Percentiles rank a stretch among this genome's conserved stretches.
These are phyloP conservation scores for Auricularia sp. DNA, from an alignment of 768 basidiomycete species.

Conservation along the genomic window DNA sequence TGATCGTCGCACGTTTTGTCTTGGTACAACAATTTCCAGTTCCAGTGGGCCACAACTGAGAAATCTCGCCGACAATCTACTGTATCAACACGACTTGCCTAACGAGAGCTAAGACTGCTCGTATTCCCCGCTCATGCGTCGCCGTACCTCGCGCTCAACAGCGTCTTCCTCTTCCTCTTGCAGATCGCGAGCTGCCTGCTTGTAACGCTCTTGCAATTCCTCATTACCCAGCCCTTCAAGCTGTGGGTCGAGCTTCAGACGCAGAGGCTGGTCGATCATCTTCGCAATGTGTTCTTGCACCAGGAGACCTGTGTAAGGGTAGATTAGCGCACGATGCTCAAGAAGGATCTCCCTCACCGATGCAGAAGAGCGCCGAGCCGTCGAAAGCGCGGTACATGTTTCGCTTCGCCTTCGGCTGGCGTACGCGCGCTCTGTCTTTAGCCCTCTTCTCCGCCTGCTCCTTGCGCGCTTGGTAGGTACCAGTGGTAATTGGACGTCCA, in stretches of 20 bases:
- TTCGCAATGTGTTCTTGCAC: background rate
- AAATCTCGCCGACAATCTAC: too few species aligned
- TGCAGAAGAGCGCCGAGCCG: background rate
- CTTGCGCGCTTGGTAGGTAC: too few species aligned
- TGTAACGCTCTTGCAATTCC: background rate
- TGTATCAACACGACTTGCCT: too few species aligned
- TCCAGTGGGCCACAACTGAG: too few species aligned
- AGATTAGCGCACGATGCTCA: background rate
- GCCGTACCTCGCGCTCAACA: background rate
- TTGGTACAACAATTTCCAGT: too few species aligned
- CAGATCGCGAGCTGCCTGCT: background rate
- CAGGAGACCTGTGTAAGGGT: background rate
- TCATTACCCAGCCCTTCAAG: background rate
- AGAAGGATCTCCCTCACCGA: background rate
- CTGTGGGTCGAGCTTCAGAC: background rate
- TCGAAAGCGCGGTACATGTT: background rate
- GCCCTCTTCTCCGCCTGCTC: background rate
- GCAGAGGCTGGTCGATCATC: background rate
- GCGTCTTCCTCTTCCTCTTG: background rate
- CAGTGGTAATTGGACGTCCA: too few species aligned
- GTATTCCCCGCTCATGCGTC: too few species aligned
- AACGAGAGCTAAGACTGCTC: too few species aligned
- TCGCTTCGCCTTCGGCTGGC: background rate
- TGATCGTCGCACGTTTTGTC: too few species aligned
- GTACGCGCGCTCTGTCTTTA: background rate